A percentile compares a stretch with the other conserved stretches of the same genome.
phyloP scores from a whole-genome alignment of 2,329 filamentous ascomycete species.

The Aspergillus floridensis region DNA sequence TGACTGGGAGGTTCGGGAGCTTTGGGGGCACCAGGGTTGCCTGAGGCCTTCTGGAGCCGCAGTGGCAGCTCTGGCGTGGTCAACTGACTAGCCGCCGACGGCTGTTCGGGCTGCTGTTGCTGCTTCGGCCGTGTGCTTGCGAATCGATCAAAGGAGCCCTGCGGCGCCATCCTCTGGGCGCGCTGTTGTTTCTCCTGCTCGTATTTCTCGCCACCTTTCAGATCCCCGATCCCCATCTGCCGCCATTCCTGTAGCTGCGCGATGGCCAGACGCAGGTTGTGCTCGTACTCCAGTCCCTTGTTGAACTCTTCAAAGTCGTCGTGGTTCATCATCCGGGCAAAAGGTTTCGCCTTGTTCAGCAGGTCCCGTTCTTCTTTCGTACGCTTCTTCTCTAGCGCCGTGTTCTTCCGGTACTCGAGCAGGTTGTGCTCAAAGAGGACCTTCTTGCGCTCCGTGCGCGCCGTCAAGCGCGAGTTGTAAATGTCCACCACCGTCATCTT shows the following conservation, averaged over 20 bases:
- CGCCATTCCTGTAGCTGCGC: slow-evolving; percentile 92
- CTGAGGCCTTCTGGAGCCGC: slow-evolving; percentile 50
- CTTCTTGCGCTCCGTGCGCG: slow-evolving; percentile 90
- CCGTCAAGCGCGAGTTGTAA: slow-evolving; percentile 88
- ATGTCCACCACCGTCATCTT: slow-evolving; percentile 99
- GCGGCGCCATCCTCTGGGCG: slow-evolving; percentile 62
- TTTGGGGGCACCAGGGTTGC: slow-evolving; percentile 30
- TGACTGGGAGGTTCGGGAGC: slow-evolving; percentile 33
- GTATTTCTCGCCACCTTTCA: slow-evolving; percentile 86
- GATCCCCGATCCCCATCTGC: slow-evolving; percentile 74
- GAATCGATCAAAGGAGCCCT: slow-evolving; percentile 82
- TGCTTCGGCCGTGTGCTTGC: slow-evolving; percentile 70
- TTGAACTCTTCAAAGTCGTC: slow-evolving; percentile 84
- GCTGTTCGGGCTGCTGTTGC: slow-evolving; percentile 66
- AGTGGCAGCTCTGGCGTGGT: slow-evolving; percentile 76
- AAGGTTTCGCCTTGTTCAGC: slow-evolving; percentile 90
- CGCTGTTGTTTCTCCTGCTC: slow-evolving; percentile 81
- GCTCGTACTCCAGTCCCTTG: slow-evolving; percentile 82
- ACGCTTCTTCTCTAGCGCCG: slow-evolving; percentile 84
- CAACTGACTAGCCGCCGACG: slow-evolving; percentile 71
- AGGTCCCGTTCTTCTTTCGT: slow-evolving; percentile 93
- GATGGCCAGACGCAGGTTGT: slow-evolving; percentile 87
- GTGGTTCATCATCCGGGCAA: slow-evolving; percentile 94
- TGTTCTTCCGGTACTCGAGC: slow-evolving; percentile 90
- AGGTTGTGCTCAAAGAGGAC: slow-evolving; percentile 94